These are phyloP conservation scores for Alternaria sp. DNA, from an alignment of 2,329 filamentous ascomycete species.

Conservation along the genomic window DNA sequence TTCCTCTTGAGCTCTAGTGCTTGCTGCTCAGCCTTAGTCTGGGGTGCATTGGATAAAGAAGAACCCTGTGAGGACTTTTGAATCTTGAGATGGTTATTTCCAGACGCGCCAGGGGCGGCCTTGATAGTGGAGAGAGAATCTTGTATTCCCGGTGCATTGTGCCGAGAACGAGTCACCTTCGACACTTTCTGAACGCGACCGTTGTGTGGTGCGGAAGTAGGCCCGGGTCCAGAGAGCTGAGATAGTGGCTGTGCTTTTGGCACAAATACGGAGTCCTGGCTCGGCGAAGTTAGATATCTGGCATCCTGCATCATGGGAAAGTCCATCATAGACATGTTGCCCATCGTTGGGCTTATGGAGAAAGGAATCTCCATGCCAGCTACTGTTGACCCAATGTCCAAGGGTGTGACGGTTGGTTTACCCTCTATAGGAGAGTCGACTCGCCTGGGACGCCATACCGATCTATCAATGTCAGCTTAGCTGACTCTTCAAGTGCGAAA, in stretches of 20 bases:
- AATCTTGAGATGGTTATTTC: background rate
- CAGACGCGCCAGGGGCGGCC: background rate
- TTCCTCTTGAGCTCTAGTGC: conserved; percentile 31
- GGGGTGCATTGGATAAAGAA: conserved; percentile 19
- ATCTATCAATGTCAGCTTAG: conserved; percentile 32
- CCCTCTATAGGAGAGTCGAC: conserved; percentile 9
- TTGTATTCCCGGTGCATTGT: background rate
- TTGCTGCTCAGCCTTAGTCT: conserved; percentile 43
- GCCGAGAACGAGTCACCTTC: background rate
- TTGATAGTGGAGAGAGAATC: background rate
- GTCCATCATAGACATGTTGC: conserved; percentile 18
- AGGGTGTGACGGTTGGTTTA: conserved; percentile 24
- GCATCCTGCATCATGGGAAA: conserved; percentile 30
- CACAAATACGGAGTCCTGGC: conserved; percentile 1
- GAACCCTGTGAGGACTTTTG: background rate
- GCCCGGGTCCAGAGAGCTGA: background rate
- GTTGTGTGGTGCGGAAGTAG: background rate
- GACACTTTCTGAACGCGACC: conserved; percentile 9
- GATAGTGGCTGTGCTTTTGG: background rate
- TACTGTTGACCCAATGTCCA: conserved; percentile 35
- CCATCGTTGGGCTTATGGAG: conserved; percentile 20
- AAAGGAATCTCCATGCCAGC: conserved; percentile 38
- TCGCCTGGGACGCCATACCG: conserved; percentile 18
- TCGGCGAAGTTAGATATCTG: conserved; percentile 23
- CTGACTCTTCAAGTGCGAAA: background rate